Base-by-base conservation (phyloP, 2,329 filamentous ascomycete species). In the Xylariaceae sp. region DNA sequence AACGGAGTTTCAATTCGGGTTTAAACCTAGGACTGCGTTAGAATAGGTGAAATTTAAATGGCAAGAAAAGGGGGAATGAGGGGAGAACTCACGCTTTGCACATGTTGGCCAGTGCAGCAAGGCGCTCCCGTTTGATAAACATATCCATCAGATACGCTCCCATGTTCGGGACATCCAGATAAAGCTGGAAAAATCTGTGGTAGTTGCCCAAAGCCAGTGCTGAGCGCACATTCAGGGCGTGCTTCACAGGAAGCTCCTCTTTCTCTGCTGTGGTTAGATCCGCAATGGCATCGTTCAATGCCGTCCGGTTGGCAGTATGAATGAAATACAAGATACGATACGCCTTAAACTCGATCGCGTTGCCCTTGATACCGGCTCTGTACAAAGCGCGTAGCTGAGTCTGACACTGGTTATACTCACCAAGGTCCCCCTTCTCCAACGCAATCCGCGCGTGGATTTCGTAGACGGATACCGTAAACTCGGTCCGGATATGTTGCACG, bases 361-460 rank as follows among this genome's bases (percentile, higher is more conserved):
- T 92, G 70, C 93, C 94, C 72, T 90, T 90, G 73, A 96, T 80
- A 67, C 90, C 89, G 78, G 90, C 85, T 74, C 85, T 85, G 77
- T 99, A 97, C 71, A 99, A 80, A 66, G 89, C 91, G 76, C 91
- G 90, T 73, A 99, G 82, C 79, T 99, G 94, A 71, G 94, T 97
- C 81, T 99, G 94, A 77, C 94, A 99, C 83, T 99, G 94, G 81
- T 99, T 99, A 94, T 99, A 99, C 94, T 99, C 94, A 99, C 94
- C 93, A 80, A 97, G 85, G 81, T 99, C 94, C 78, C 90, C 92
- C 83, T 95, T 97, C 77, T 99, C 93, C 76, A 99, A 82, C 67
- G 94, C 94, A 77, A 99, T 97, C 62, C 94, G 88, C 65, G 93
- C 94, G 77, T 99, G 94, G 63, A 93, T 95, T 78, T 99, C 94